A percentile compares a stretch with the other conserved stretches of the same genome.
These are phyloP conservation scores for Mytilinidion resinicola DNA, from an alignment of 495 filamentous ascomycete species.

Conservation along the genomic window DNA sequence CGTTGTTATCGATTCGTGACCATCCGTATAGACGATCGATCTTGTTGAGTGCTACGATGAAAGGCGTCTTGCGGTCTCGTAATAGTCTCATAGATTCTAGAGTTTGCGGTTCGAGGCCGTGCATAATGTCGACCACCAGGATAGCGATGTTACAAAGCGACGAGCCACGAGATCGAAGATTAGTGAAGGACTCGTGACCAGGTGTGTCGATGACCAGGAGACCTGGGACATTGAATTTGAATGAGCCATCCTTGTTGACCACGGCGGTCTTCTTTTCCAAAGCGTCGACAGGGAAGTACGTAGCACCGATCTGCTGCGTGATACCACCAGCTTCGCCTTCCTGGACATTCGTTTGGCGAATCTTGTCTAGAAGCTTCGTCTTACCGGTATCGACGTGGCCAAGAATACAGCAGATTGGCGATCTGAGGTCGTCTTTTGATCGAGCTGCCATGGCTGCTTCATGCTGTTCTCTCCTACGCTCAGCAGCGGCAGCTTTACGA, in stretches of 20 bases:
- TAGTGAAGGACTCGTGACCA: conserved; percentile 99
- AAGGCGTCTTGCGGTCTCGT: conserved; percentile 89
- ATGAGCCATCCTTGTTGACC: conserved; percentile 81
- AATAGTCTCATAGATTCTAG: conserved; percentile 94
- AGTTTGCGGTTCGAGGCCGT: conserved; percentile 96
- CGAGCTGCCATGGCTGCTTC: conserved; percentile 87
- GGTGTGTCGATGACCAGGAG: conserved; percentile 97
- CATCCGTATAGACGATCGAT: conserved; percentile 98
- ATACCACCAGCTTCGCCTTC: conserved; percentile 99
- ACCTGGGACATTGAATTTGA: conserved; percentile 98
- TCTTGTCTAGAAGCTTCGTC: conserved; percentile 97
- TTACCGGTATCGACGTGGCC: conserved; percentile 99
- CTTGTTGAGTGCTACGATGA: conserved; percentile 99
- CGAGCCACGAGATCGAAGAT: conserved; percentile 89
- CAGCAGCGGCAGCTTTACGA: conserved; percentile 84
- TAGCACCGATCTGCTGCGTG: conserved; percentile 99
- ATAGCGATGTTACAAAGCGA: conserved; percentile 99
- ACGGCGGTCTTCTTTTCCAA: conserved; percentile 85
- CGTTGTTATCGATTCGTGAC: conserved; percentile 97
- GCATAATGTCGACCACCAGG: conserved; percentile 99
- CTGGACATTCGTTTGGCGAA: conserved; percentile 97
- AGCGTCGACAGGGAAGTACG: conserved; percentile 96
- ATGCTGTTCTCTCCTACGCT: conserved; percentile 78
- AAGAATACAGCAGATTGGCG: conserved; percentile 98
- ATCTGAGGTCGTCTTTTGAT: conserved; percentile 89